Conservation (phyloP, 1,284 basidiomycete genomes). For the Gymnopus androsaceus region DNA sequence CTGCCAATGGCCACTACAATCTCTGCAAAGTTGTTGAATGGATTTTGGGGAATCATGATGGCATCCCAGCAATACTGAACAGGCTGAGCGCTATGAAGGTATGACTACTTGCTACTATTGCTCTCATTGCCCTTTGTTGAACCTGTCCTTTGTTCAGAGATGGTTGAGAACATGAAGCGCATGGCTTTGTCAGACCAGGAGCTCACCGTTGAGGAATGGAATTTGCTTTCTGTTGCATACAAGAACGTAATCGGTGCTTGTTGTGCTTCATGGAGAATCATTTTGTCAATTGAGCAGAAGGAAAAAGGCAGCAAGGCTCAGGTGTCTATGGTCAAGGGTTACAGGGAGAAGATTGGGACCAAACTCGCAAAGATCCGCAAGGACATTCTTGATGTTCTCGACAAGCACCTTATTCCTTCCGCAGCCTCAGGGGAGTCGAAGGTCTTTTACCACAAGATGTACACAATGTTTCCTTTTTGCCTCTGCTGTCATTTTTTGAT, state of each 20-base stretch:
- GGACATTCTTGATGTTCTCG: slow-evolving; percentile 98
- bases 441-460: slow-evolving; percentile 99
- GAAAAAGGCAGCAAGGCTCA: slow-evolving; percentile 99
- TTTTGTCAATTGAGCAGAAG: slow-evolving; percentile 99
- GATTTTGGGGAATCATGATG: slow-evolving; percentile 83
- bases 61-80: slow-evolving; percentile 87
- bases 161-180: slow-evolving; percentile 99
- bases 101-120: slow-evolving; percentile 31
- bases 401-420: slow-evolving; percentile 98
- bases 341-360: slow-evolving; percentile 97
- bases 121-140: slow-evolving; percentile 16
- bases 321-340: slow-evolving; percentile 98
- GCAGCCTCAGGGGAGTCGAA: slow-evolving; percentile 98
- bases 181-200: slow-evolving; percentile 97
- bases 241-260: slow-evolving; percentile 99
- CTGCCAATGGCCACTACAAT: too few species aligned
- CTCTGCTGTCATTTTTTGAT: slow-evolving; percentile 1
- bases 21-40: slow-evolving; percentile 93
- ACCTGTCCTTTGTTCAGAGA: slow-evolving; percentile 60
- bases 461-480: slow-evolving; percentile 31
- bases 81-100: slow-evolving; percentile 99
- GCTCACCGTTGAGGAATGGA: slow-evolving; percentile 99
- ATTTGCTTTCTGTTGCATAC: slow-evolving; percentile 98
- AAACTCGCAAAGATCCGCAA: slow-evolving; percentile 99
- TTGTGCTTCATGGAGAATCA: slow-evolving; percentile 98